phyloP scores from a whole-genome alignment of 495 filamentous ascomycete genomes.

The Sabuloglossum arenarium region DNA sequence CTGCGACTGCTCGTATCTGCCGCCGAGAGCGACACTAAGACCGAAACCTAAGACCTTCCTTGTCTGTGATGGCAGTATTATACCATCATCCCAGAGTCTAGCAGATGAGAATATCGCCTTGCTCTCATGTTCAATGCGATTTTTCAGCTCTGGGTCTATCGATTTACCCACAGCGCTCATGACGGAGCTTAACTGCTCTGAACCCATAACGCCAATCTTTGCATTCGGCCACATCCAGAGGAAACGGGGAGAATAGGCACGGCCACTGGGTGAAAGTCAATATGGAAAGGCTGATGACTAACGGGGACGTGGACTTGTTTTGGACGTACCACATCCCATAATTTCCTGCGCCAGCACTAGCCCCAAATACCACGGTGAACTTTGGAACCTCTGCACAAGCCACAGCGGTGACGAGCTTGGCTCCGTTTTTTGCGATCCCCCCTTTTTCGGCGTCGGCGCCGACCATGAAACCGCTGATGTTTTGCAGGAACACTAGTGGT shows the following conservation, averaged over 20 bases:
- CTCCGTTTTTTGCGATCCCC: conserved; percentile 94
- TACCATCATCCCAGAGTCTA: conserved; percentile 87
- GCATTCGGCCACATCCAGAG: conserved; percentile 98
- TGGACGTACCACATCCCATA: conserved; percentile 60
- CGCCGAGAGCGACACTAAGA: conserved; percentile 54
- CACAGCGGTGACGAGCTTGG: conserved; percentile 90
- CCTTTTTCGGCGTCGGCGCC: conserved; percentile 79
- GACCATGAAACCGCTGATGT: conserved; percentile 97
- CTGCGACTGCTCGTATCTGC: conserved; percentile 25
- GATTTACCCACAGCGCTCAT: conserved; percentile 87
- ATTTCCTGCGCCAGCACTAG: conserved; percentile 51
- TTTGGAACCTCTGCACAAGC: conserved; percentile 92
- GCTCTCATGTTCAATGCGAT: conserved; percentile 76
- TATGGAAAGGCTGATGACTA: neutral
- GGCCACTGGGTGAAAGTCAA: conserved; percentile 33
- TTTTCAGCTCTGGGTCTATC: conserved; percentile 61
- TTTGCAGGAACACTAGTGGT: conserved; percentile 84
- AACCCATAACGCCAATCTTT: conserved; percentile 87
- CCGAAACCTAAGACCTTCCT: conserved; percentile 65
- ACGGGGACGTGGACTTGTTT: neutral
- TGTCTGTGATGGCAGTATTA: conserved; percentile 81
- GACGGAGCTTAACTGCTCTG: conserved; percentile 75
- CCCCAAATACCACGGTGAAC: conserved; percentile 86
- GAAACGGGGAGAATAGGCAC: conserved; percentile 77
- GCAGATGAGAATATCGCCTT: conserved; percentile 75